Evolutionary conservation across 1,284 basidiomycete species (phyloP).

Genomic region (Cutaneotrichosporon sp.): DNA sequence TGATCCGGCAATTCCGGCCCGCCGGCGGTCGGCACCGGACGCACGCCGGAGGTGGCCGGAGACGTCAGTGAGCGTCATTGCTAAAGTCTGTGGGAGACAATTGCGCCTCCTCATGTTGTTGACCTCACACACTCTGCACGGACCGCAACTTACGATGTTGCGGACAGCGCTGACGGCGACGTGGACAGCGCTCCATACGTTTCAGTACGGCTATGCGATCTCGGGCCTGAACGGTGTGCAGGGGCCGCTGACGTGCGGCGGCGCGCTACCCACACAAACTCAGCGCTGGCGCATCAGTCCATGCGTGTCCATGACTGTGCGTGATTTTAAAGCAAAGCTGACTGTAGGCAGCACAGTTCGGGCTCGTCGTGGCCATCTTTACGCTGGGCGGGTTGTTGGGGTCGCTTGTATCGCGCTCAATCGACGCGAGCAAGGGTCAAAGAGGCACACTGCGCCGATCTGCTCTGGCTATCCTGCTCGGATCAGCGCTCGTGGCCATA

Average conservation of each 20-base stretch:
- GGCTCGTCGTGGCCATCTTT: conserved; percentile 48
- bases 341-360: conserved; percentile 36
- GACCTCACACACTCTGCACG: no score
- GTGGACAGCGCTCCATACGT: conserved; percentile 38
- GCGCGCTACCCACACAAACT: background rate
- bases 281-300: conserved; percentile 10
- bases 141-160: no score
- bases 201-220: conserved; percentile 41
- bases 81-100: no score
- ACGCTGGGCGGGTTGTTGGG: conserved; percentile 50
- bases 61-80: no score
- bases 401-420: conserved; percentile 23
- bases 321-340: background rate
- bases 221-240: conserved; percentile 40
- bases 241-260: conserved; percentile 29
- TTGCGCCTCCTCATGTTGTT: no score
- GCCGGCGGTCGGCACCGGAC: no score
- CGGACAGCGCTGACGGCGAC: conserved; percentile 19
- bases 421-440: conserved; percentile 22
- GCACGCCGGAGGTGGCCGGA: no score
- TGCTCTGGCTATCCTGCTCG: conserved; percentile 21
- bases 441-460: conserved; percentile 27
- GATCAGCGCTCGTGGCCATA: conserved; percentile 21
- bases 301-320: conserved; percentile 32
- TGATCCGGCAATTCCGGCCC: no score